Conservation (phyloP, 257 asterid genomes). For the Paulownia fortunei region DNA sequence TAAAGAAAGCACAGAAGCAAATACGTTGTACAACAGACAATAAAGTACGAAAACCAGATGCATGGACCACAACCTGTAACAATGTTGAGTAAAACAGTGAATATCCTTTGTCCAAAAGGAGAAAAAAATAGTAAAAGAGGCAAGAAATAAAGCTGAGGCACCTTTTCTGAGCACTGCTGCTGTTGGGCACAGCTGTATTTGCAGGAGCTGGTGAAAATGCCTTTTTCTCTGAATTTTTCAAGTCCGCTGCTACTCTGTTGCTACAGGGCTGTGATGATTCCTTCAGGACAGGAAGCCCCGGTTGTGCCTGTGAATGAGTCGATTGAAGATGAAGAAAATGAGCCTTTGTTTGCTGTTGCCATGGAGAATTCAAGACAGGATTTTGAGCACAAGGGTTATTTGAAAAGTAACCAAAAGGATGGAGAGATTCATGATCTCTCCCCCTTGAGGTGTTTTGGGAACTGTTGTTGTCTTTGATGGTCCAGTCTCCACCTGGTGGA, state of each 20-base stretch:
- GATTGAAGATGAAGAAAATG: constrained; percentile 56
- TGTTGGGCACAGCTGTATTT: constrained; percentile 59
- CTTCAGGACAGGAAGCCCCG: constrained; percentile 36
- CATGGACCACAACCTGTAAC: constrained; percentile 51
- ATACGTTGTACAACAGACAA: constrained; percentile 36
- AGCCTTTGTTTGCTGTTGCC: constrained; percentile 42
- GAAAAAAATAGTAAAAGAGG: constrained; percentile 20
- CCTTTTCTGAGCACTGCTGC: constrained; percentile 75
- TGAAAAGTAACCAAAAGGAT: constrained; percentile 39
- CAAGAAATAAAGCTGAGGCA: constrained; percentile 40
- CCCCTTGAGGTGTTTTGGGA: neutral
- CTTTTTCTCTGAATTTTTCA: constrained; percentile 57
- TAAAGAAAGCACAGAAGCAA: neutral
- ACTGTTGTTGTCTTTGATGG: constrained; percentile 18
- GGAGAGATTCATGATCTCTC: constrained; percentile 19
- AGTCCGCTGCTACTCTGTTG: constrained; percentile 31
- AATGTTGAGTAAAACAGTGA: constrained; percentile 47
- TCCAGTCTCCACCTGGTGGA: constrained; percentile 82
- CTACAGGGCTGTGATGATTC: constrained; percentile 59
- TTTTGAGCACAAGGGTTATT: constrained; percentile 25
- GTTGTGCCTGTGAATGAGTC: constrained; percentile 34
- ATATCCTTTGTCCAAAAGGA: constrained; percentile 42
- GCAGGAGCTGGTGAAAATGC: constrained; percentile 48
- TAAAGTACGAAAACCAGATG: constrained; percentile 28
- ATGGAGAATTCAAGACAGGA: constrained; percentile 36